Percentiles rank a stretch among this genome's conserved stretches.
These are phyloP conservation scores for Euphrasia arctica DNA, from an alignment of 305 asterid species.

Conservation along the genomic window DNA sequence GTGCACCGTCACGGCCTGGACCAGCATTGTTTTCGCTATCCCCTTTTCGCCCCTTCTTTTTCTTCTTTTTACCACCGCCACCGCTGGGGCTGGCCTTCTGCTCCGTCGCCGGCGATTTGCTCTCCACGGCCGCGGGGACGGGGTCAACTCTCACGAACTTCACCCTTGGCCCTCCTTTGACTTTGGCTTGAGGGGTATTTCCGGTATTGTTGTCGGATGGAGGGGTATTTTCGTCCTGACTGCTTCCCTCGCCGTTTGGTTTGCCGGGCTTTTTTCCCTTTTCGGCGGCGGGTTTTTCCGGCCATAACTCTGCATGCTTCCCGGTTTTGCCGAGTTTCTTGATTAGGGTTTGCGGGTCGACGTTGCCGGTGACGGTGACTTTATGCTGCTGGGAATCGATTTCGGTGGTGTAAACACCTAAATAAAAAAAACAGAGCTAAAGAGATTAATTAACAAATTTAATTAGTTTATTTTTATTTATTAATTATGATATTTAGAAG, in stretches of 20 bases:
- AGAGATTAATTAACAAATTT: no score
- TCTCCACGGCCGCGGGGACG: conserved; percentile 1
- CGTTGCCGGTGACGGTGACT: conserved; percentile 73
- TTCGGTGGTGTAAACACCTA: conserved; percentile 65
- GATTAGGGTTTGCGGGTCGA: conserved; percentile 52
- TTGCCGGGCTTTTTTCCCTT: conserved; percentile 44
- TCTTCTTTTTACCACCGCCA: conserved; percentile 56
- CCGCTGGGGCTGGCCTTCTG: conserved; percentile 17
- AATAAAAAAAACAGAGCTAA: neutral
- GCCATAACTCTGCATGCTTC: conserved; percentile 75
- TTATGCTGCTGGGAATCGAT: conserved; percentile 65
- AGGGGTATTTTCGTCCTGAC: conserved; percentile 21
- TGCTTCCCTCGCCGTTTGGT: conserved; percentile 32
- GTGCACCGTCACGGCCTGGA: conserved; percentile 15
- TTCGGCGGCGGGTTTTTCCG: conserved; percentile 38
- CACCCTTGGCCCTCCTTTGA: conserved; percentile 36
- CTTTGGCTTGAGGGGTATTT: conserved; percentile 28
- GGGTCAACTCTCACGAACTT: conserved; percentile 42
- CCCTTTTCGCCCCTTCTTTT: conserved; percentile 40
- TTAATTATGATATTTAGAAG: no score
- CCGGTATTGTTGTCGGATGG: conserved; percentile 9
- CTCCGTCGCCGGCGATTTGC: conserved; percentile 22
- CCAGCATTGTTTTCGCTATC: conserved; percentile 23
- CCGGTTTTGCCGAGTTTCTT: conserved; percentile 63
- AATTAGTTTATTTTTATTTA: no score